Percentiles rank a stretch among this genome's conserved stretches.
These are phyloP conservation scores for Termitomyces sp. DNA, from an alignment of 768 basidiomycete genomes.

Conservation along the genomic window DNA sequence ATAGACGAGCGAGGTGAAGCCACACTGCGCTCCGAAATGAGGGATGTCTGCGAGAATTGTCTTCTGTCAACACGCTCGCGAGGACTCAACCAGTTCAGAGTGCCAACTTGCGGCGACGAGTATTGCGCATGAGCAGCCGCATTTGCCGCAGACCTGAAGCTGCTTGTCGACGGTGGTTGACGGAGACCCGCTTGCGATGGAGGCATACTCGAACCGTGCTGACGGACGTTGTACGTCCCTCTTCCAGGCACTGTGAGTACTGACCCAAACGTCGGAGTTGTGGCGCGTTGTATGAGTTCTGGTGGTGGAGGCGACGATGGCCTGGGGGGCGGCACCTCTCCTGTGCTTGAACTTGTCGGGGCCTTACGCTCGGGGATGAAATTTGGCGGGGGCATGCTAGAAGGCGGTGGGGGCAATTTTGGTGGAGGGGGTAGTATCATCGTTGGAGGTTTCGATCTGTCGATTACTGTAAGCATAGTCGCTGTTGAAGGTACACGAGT, in stretches of 20 bases:
- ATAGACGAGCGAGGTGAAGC: constrained; percentile 77
- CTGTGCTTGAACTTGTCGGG: constrained; percentile 36
- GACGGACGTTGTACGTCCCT: constrained; percentile 43
- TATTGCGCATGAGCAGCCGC: constrained; percentile 48
- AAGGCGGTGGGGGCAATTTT: constrained; percentile 65
- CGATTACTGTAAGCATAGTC: constrained; percentile 45
- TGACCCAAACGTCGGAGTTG: constrained; percentile 75
- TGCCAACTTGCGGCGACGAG: constrained; percentile 33
- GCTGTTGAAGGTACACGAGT: constrained; percentile 60
- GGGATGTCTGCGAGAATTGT: constrained; percentile 64
- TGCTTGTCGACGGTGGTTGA: constrained; percentile 73
- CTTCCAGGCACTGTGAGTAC: constrained; percentile 53
- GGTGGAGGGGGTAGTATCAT: constrained; percentile 82
- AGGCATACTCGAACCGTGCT: constrained; percentile 73
- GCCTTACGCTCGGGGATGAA: constrained; percentile 70
- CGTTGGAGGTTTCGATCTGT: constrained; percentile 81
- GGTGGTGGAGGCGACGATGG: constrained; percentile 91
- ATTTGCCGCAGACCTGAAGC: constrained; percentile 73
- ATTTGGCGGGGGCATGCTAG: constrained; percentile 68
- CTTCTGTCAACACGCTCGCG: constrained; percentile 45
- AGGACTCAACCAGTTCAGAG: constrained; percentile 44
- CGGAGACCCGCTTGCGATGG: constrained; percentile 62
- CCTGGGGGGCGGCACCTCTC: constrained; percentile 72
- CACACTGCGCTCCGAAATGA: constrained; percentile 63
- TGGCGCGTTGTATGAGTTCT: constrained; percentile 89